Base-by-base conservation (phyloP, 1,139 yeast species). In the Taphrina communis region DNA sequence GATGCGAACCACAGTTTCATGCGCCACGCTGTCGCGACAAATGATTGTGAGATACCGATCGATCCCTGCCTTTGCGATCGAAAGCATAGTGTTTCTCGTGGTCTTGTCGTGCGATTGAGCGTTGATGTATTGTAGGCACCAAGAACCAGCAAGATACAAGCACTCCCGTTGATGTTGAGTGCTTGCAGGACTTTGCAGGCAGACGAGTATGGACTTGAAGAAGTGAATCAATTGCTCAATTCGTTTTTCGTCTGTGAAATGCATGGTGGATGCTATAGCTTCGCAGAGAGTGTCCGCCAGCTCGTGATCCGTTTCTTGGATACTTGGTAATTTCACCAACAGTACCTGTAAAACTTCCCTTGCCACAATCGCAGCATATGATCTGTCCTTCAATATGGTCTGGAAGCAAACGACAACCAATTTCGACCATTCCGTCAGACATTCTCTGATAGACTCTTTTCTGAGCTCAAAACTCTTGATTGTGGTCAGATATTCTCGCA, bases 81-180 rank as follows among this genome's bases (percentile, higher is more conserved):
- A 19, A 11, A 35, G 21, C 53, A 50, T 21, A 41, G 17, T 39
- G 25, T 35, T 35, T 35, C 25, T 53, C 35, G 58, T 35, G 35
- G 21, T 56, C 9, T 9, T 25, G 35, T n/a, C 36, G n/a, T 39
- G 36, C 14, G 50, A 17, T 12, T 25, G 50, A n/a, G 17, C 60
- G 4, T 56, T 50, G 9, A 56, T 17, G 14, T 11, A 9, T 53
- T 53, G 41, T 19, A 56, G 36, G 38, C 60, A 58, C 36, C 35
- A 31, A 12, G 53, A 7, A n/a, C 62, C 53, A n/a, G 62, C 52
- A 3, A 44, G 53, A 39, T 58, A 58, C 39, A 58, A 44, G 21
- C 35, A 44, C 46, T 58, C 53, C n/a, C 62, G 62, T 44, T 58
- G 62, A 42, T 8, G 25, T 31, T 58, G 53, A 35, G 53, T 58